Evolutionary conservation across 129 eudicot species (phyloP), one percentile per base, ranked within the genome.

Genomic region (Artemisia tridentata): DNA sequence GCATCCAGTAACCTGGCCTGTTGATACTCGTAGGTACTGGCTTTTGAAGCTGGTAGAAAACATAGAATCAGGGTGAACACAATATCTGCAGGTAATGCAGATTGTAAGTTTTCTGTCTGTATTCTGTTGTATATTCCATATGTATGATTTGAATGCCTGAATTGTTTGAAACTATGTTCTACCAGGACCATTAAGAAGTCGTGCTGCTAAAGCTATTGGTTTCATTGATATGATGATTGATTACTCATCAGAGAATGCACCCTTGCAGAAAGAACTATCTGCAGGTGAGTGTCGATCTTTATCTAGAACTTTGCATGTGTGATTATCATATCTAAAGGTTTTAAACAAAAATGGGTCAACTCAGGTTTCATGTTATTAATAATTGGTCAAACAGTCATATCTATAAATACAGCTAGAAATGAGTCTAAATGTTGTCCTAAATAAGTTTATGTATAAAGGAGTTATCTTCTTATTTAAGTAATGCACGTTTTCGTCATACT

Each of bases 1-100:
- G 20, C 11, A 48, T 68, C 13, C 18, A 25, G 2, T 69, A 67
- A 52, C 12, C 25, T 29, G 45, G 49, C 67, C 77, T 27, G 62
- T 54, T 29, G 53, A 13, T 56, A 71, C 18, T 43, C 79, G 31
- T 57, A 92, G 98, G 96, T 92, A 60, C 66, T 92, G 63, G 98
- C 98, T 78, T 92, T 92, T 78, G 98, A 92, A 85, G 98, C 98
- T 49, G 98, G 98, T 72, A 79, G 98, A 69, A 88, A 88, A 52
- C 82, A 80, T 68, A 80, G 78, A 67, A 51, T 92, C 67, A 83
- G 98, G 75, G 98, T 92, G 46, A 92, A 92, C 91, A 86, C 98
- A 1, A 89, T 92, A 69, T 92, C 98, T 70, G 96, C 98, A 73
- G 45, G 45, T 38, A 38, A 38, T 38, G 45, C 45, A 38, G 10